Evolutionary conservation across 768 basidiomycete genomes (phyloP), one percentile per base, ranked within the genome.

Genomic region (Floccularia luteovirens): DNA sequence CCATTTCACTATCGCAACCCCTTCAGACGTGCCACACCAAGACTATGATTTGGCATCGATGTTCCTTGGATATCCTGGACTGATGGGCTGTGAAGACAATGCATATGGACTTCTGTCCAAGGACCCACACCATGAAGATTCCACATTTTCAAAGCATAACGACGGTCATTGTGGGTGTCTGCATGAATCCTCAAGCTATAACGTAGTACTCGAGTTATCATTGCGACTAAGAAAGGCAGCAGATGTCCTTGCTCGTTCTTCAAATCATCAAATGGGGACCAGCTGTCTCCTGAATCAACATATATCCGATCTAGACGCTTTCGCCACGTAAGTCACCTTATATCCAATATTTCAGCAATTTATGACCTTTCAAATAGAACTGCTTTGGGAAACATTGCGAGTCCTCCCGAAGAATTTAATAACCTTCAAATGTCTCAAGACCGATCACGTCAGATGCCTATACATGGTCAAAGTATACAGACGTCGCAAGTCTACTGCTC

Each of bases 191-290:
- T 49, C 63, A 14, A 71, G 61, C 48, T 82, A 83, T 50, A 73
- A 61, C 40, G 70, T 68, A n/a, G 62, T 79, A 16, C 66, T 82
- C 8, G 79, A 84, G 48, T 61, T 84, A n/a, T 82, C 79, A 2
- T 59, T 81, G 22, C 66, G 77, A 37, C 66, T 84, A 16, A 68
- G 79, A 17, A 76, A 70, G 48, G 78, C 77, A 8, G 69, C 74
- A 8, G 67, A 77, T 38, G 59, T 72, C 27, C 68, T 83, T 28
- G 61, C 67, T 8, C 72, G 64, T 28, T 72, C 72, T 12, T 49
- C 69, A 10, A 60, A 50, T 37, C 67, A 69, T 50, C 62, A 59
- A 24, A 48, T 62, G 32, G 64, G 64, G 17, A 53, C 56, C 1
- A 55, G 46, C 33, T 71, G 69, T 24, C 36, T 43, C 39, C 49